phyloP scores from a whole-genome alignment of 73 alveolate species.

The Symbiodinium natans region DNA sequence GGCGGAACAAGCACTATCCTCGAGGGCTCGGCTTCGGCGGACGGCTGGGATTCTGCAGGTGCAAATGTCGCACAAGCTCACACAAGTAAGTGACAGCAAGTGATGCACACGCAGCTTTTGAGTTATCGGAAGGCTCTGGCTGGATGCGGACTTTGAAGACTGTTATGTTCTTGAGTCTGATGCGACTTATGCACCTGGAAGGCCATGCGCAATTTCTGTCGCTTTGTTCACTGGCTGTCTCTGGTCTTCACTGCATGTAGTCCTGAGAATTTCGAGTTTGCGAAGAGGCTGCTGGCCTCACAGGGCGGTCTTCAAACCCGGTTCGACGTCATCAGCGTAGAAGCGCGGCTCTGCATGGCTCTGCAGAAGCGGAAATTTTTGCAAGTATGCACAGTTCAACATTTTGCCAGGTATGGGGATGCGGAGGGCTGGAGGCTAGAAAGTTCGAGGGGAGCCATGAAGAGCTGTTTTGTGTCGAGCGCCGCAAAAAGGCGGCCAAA shows the following conservation, averaged over 20 bases:
- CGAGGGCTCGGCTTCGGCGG: constrained; percentile 89
- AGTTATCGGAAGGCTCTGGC: constrained; percentile 21
- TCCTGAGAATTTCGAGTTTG: not conserved
- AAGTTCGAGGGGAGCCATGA: not conserved
- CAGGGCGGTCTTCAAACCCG: constrained; percentile 40
- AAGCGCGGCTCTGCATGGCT: not conserved
- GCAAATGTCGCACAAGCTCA: not conserved
- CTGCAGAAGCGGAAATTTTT: not conserved
- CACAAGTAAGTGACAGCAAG: not conserved
- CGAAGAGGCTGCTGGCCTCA: constrained; percentile 34
- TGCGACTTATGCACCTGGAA: constrained; percentile 44
- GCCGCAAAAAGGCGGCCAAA: constrained; percentile 34
- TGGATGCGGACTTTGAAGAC: constrained; percentile 74
- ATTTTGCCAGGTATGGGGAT: constrained; percentile 54
- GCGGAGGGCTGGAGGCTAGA: constrained; percentile 58
- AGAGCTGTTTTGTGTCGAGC: too few species aligned
- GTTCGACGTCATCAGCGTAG: constrained; percentile 40
- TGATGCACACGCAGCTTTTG: not conserved
- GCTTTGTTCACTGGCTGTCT: not conserved
- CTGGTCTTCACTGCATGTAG: not conserved
- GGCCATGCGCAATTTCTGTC: not conserved
- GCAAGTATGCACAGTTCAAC: too few species aligned
- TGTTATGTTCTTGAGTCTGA: constrained; percentile 71
- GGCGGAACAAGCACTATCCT: constrained; percentile 78
- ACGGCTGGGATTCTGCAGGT: constrained; percentile 49